Conservation (phyloP, 2,329 filamentous ascomycete genomes). For the Eurotiales sp. region DNA sequence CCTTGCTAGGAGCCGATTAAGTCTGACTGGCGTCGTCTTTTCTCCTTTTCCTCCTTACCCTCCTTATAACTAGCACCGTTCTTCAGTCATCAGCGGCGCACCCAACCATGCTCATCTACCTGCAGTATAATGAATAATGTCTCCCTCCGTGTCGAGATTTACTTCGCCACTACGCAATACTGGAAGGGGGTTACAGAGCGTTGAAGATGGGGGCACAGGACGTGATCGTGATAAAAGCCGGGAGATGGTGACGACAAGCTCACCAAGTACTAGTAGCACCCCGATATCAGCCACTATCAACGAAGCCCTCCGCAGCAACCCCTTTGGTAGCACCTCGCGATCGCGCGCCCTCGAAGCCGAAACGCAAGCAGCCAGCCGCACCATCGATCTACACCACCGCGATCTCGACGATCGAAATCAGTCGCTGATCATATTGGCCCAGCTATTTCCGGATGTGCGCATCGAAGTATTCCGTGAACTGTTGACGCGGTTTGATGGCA, state of each 20-base stretch:
- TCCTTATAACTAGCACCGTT: neutral
- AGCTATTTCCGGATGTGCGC: constrained; percentile 45
- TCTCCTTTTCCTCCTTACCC: neutral
- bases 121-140: constrained; percentile 3
- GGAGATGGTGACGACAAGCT: neutral
- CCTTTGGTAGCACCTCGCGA: constrained; percentile 34
- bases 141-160: constrained; percentile 31
- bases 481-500: constrained; percentile 43
- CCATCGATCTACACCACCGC: constrained; percentile 28
- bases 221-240: neutral
- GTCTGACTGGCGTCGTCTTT: neutral
- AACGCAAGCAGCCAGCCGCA: constrained; percentile 8
- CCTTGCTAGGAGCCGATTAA: too few species aligned
- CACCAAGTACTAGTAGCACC: neutral
- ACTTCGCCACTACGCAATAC: constrained; percentile 23
- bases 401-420: constrained; percentile 41
- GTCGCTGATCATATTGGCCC: constrained; percentile 37
- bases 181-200: neutral
- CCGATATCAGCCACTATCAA: constrained; percentile 28
- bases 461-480: constrained; percentile 48
- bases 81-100: neutral
- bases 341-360: constrained; percentile 23
- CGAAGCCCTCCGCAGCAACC: constrained; percentile 44
- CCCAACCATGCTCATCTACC: neutral
- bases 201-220: neutral